A percentile compares a stretch with the other conserved stretches of the same genome.
Evolutionary conservation across 306 rosid genomes (phyloP).

Genomic region (Gynostemma pentaphyllum): DNA sequence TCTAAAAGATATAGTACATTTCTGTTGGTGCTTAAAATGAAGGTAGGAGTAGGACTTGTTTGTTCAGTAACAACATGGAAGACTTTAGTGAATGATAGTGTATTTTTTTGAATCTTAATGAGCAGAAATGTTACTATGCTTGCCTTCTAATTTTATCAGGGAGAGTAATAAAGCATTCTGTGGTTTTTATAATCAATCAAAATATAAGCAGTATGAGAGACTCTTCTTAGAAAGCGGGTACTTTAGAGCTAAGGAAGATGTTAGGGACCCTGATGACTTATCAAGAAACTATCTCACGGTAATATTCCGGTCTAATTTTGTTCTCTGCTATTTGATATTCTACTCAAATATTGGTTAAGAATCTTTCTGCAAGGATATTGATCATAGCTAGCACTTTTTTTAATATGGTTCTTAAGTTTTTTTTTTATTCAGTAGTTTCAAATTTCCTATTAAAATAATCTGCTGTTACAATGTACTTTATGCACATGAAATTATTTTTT

Average conservation of each 20-base stretch:
- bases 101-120: background rate
- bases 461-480: background rate
- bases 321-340: conserved; percentile 14
- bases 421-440: background rate
- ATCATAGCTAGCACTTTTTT: background rate
- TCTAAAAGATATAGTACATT: no score
- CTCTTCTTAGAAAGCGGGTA: conserved; percentile 25
- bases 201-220: conserved; percentile 24
- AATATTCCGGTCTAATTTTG: conserved; percentile 3
- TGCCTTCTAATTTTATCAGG: conserved; percentile 47
- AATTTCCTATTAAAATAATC: background rate
- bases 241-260: conserved; percentile 7
- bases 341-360: background rate
- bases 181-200: conserved; percentile 53
- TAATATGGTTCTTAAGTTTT: conserved; percentile 3
- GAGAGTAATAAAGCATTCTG: conserved; percentile 87
- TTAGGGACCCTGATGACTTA: conserved; percentile 2
- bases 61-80: background rate
- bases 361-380: background rate
- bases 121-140: background rate
- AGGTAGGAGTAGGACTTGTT: background rate
- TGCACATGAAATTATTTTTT: background rate
- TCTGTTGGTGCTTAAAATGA: background rate
- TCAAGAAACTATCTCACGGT: conserved; percentile 13
- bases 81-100: background rate